Conservation (phyloP, 2,329 filamentous ascomycete species). For the Emmonsia crescens region DNA sequence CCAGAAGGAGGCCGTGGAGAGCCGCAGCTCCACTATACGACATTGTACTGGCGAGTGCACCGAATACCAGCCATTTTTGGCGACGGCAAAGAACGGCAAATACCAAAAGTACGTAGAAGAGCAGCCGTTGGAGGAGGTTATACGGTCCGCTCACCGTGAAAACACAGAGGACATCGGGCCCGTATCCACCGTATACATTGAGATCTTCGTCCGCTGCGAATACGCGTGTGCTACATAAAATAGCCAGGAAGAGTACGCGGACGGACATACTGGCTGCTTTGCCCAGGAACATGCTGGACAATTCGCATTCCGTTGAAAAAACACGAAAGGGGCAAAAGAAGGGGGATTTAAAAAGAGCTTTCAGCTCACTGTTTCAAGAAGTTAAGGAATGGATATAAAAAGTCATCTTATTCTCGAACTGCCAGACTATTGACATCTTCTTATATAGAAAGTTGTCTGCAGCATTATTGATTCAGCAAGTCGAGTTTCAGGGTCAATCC, state of each 20-base stretch:
- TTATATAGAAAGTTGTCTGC: neutral
- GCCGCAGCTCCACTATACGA: slow-evolving; percentile 17
- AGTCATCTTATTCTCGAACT: neutral
- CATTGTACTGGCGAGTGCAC: slow-evolving; percentile 18
- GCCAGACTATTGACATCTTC: neutral
- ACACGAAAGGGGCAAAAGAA: neutral
- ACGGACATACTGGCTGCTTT: neutral
- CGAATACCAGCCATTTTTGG: slow-evolving; percentile 19
- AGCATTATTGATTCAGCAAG: neutral
- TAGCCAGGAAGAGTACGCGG: neutral
- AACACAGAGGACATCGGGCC: slow-evolving; percentile 8
- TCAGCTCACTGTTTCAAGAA: neutral
- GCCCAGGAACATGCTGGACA: neutral
- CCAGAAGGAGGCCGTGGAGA: slow-evolving; percentile 17
- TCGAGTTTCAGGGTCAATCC: neutral
- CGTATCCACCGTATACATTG: slow-evolving; percentile 3
- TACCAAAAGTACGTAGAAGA: slow-evolving; percentile 19
- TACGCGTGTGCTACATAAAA: neutral
- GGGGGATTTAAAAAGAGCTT: neutral
- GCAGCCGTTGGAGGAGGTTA: slow-evolving; percentile 16
- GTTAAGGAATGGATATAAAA: neutral
- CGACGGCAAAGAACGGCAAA: slow-evolving; percentile 17
- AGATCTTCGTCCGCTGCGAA: neutral
- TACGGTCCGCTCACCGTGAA: slow-evolving; percentile 17
- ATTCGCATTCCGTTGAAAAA: neutral